A percentile compares a stretch with the other conserved stretches of the same genome.
Evolutionary conservation across 179 eudicot species (phyloP).

Genomic region (Amaranthus tricolor): DNA sequence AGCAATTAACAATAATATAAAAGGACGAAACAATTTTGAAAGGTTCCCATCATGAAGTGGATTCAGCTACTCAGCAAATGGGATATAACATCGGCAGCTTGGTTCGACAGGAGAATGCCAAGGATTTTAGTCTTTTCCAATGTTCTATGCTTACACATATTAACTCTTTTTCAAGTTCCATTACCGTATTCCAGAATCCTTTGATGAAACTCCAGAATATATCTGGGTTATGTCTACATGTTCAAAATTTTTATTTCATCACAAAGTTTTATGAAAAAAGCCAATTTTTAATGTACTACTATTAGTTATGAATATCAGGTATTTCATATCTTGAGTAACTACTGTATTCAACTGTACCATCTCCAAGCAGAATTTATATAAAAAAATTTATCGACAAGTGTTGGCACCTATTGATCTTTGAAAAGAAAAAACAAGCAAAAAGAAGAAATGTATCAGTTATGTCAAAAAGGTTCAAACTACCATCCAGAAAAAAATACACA

Average conservation of each 20-base stretch:
- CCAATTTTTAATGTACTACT: background rate
- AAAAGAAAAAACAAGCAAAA: too few species aligned
- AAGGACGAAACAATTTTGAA: background rate
- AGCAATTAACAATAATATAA: background rate
- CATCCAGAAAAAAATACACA: background rate
- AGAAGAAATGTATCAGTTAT: background rate
- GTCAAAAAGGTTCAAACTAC: background rate
- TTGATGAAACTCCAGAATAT: background rate
- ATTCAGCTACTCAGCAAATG: background rate
- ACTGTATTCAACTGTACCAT: background rate
- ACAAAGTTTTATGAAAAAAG: background rate
- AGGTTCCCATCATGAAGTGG: background rate
- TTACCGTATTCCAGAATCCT: background rate
- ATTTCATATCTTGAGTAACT: background rate
- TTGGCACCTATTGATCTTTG: background rate
- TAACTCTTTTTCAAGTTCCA: background rate
- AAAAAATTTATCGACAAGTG: too few species aligned
- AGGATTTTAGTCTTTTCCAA: background rate
- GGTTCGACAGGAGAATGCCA: background rate
- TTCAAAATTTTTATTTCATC: too few species aligned
- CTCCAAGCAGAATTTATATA: background rate
- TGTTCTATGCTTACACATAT: background rate
- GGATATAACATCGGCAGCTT: background rate
- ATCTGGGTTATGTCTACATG: background rate
- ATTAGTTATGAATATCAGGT: background rate